These are phyloP conservation scores for Dryas drummondii DNA, from an alignment of 306 rosid species.

Conservation along the genomic window DNA sequence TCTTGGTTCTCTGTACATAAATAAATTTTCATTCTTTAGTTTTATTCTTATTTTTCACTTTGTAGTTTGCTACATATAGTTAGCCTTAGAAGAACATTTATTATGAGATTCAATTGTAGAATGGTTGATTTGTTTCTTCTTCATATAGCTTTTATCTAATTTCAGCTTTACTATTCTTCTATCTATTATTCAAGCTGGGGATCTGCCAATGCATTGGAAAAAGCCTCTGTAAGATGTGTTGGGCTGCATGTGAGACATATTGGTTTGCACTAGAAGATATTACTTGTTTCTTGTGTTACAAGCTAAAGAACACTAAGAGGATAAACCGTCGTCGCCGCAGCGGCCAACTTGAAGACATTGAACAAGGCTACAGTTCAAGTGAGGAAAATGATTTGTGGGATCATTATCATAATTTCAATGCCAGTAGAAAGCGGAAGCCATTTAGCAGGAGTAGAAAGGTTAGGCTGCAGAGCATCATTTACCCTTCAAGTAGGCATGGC, in stretches of 20 bases:
- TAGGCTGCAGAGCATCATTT: neutral
- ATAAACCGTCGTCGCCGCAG: conserved; percentile 22
- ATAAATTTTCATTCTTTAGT: neutral
- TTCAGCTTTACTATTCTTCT: conserved; percentile 26
- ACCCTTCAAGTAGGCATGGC: conserved; percentile 11
- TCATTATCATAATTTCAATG: conserved; percentile 6
- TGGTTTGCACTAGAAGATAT: conserved; percentile 37
- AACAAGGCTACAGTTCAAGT: conserved; percentile 38
- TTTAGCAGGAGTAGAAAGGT: conserved; percentile 23
- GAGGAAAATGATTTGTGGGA: conserved; percentile 17
- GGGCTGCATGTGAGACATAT: too few relatives aligned
- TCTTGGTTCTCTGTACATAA: neutral
- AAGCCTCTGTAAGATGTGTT: conserved; percentile 35
- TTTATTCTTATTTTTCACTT: neutral
- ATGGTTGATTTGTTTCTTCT: neutral
- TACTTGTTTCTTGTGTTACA: conserved; percentile 43
- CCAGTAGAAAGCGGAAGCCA: conserved; percentile 21
- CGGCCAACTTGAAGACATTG: conserved; percentile 30
- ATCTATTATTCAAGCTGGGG: conserved; percentile 46
- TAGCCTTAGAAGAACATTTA: neutral
- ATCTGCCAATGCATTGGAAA: conserved; percentile 50
- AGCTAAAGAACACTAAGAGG: conserved; percentile 44
- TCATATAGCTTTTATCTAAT: neutral
- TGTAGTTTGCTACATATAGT: neutral
- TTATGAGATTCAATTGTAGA: neutral